A percentile compares a stretch with the other conserved stretches of the same genome.
These are phyloP conservation scores for Pichia cabralensis DNA, from an alignment of 805 yeast genomes.

Conservation along the genomic window DNA sequence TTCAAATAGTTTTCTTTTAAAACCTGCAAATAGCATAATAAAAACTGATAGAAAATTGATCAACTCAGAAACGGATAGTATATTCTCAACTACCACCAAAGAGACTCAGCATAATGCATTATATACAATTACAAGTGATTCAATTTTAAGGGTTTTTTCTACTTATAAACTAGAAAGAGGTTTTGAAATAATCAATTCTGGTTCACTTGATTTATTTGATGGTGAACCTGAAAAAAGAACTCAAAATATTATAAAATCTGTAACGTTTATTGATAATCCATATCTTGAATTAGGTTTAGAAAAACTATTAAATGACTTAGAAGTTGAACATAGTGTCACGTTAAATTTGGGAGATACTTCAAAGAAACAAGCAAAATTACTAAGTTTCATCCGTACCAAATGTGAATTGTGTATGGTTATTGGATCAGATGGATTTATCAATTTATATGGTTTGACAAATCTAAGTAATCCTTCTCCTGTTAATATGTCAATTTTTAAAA, in stretches of 20 bases:
- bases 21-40: conserved; percentile 22
- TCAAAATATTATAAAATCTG: conserved; percentile 14
- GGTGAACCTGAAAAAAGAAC: conserved; percentile 6
- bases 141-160: conserved; percentile 57
- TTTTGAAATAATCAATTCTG: conserved; percentile 49
- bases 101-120: conserved; percentile 34
- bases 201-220: conserved; percentile 30
- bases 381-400: conserved; percentile 18
- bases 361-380: conserved; percentile 15
- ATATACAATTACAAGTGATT: conserved; percentile 56
- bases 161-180: conserved; percentile 52
- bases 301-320: conserved; percentile 14
- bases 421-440: conserved; percentile 31
- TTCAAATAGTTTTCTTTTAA: conserved; percentile 12
- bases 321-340: conserved; percentile 5
- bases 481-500: conserved; percentile 31
- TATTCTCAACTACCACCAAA: conserved; percentile 2
- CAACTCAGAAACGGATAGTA: conserved; percentile 3
- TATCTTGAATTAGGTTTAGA: conserved; percentile 23
- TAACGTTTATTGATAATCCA: conserved; percentile 30
- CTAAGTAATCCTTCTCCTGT: conserved; percentile 39
- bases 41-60: conserved; percentile 13
- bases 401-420: conserved; percentile 34
- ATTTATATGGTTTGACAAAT: conserved; percentile 39
- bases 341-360: conserved; percentile 1